Percentiles rank a stretch among this genome's conserved stretches.
Evolutionary conservation across 805 yeast genomes (phyloP).

Genomic region (Cyberlindnera euphorbiae): DNA sequence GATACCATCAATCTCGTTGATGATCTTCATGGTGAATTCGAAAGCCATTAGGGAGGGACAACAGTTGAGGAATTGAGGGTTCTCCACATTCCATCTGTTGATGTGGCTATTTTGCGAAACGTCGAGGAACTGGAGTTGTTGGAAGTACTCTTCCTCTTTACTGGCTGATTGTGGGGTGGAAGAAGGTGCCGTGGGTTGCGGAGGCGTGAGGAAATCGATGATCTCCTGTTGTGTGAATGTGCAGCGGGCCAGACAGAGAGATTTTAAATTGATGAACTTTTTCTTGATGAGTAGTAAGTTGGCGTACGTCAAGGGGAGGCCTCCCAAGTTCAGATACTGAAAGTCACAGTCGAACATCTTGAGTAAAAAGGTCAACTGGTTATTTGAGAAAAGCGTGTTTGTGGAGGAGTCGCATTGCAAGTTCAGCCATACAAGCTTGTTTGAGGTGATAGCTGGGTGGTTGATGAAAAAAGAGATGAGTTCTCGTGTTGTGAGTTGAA

Average conservation of each 20-base stretch:
- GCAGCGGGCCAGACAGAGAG: constrained; percentile 32
- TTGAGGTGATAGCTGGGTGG: constrained; percentile 57
- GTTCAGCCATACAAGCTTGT: constrained; percentile 59
- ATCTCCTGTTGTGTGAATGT: constrained; percentile 30
- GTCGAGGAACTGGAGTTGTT: constrained; percentile 54
- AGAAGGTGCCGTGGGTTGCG: constrained; percentile 2
- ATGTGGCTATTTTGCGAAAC: constrained; percentile 58
- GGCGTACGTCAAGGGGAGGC: constrained; percentile 47
- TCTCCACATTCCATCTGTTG: constrained; percentile 55
- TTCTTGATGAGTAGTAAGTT: constrained; percentile 35
- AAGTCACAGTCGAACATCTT: constrained; percentile 36
- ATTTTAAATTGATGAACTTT: constrained; percentile 34
- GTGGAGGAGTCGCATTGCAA: constrained; percentile 60
- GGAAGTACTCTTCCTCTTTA: constrained; percentile 15
- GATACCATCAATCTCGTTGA: constrained; percentile 39
- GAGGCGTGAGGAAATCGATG: constrained; percentile 29
- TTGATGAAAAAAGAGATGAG: constrained; percentile 61
- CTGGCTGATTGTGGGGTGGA: constrained; percentile 8
- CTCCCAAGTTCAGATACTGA: constrained; percentile 55
- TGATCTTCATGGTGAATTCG: constrained; percentile 60
- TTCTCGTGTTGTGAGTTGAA: constrained; percentile 67
- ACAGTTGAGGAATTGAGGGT: constrained; percentile 38
- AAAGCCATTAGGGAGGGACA: constrained; percentile 52
- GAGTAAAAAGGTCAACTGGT: constrained; percentile 43
- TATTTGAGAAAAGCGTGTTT: constrained; percentile 51